Base-by-base conservation (phyloP, 768 basidiomycete genomes). In the Tylopilus rubrobrunneus region DNA sequence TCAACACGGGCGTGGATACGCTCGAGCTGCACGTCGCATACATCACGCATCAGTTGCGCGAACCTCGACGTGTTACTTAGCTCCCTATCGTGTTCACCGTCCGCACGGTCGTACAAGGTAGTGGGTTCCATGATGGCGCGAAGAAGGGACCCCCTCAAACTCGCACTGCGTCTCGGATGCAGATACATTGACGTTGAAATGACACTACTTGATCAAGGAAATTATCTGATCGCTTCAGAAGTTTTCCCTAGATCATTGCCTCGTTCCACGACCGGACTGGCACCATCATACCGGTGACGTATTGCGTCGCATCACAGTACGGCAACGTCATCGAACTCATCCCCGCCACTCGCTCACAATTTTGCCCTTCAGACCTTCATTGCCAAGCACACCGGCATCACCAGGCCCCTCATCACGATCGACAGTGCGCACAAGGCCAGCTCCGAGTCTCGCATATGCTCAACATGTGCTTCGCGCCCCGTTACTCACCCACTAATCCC, bases 251-350 rank as follows among this genome's bases (percentile, higher is more conserved):
- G 60, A n/a, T n/a, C n/a, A n/a, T n/a, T n/a, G n/a, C n/a, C n/a
- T n/a, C n/a, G n/a, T n/a, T n/a, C n/a, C n/a, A 98, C 66, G 94
- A 99, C 63, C 94, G 89, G 87, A 85, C 82, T 42, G 95, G 96
- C 4, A 74, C 76, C 11, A 77, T 95, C 74, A 82, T 88, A 42
- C 78, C 81, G 61, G 80, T 84, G 53, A 89, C 87, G 64, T 90
- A 89, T 67, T 77, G 78, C 25, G 60, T 80, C 28, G 90, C 89
- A 1, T 71, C 77, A 42, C 70, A 73, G 55, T 75, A 84, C 42
- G 94, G 94, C 4, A 95, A 99, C 70, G 85, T 98, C 34, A 77
- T 94, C 73, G 98, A 98, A 74, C 81, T 98, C 51, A 86, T 98
- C 40, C 88, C 91, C 45, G 94, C 70, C 72, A 5, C 60, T 92